phyloP scores from a whole-genome alignment of 495 filamentous ascomycete species.

The Trichoderma virens region DNA sequence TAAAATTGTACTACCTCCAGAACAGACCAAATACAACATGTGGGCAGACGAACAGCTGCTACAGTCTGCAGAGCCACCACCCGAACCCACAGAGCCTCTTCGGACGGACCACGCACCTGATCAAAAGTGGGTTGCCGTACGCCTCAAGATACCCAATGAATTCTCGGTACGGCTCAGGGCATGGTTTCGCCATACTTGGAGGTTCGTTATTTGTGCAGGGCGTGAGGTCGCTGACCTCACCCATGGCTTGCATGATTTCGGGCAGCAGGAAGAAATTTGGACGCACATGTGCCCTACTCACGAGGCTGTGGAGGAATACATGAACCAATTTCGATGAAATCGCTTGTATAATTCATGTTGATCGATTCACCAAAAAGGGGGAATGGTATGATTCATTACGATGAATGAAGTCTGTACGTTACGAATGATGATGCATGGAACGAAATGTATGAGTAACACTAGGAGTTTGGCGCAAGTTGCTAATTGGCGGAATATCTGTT shows the following conservation, averaged over 20 bases:
- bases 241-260: constrained; percentile 27
- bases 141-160: constrained; percentile 41
- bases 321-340: constrained; percentile 9
- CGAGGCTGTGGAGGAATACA: constrained; percentile 22
- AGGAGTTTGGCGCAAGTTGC: no score
- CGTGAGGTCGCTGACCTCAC: constrained; percentile 20
- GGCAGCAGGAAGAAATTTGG: constrained; percentile 38
- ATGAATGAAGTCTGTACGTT: no score
- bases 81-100: constrained; percentile 21
- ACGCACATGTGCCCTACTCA: constrained; percentile 37
- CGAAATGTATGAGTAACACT: no score
- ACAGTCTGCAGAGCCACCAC: constrained; percentile 18
- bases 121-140: constrained; percentile 38
- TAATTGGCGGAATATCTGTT: no score
- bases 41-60: constrained; percentile 38
- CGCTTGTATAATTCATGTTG: neutral
- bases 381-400: no score
- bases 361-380: neutral
- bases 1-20: constrained; percentile 31
- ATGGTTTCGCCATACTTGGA: constrained; percentile 22
- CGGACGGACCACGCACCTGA: constrained; percentile 36
- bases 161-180: constrained; percentile 29
- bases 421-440: no score
- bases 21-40: constrained; percentile 26
- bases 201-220: constrained; percentile 7